Base-by-base conservation (phyloP, 345 rosid species). In the Angophora floribunda region DNA sequence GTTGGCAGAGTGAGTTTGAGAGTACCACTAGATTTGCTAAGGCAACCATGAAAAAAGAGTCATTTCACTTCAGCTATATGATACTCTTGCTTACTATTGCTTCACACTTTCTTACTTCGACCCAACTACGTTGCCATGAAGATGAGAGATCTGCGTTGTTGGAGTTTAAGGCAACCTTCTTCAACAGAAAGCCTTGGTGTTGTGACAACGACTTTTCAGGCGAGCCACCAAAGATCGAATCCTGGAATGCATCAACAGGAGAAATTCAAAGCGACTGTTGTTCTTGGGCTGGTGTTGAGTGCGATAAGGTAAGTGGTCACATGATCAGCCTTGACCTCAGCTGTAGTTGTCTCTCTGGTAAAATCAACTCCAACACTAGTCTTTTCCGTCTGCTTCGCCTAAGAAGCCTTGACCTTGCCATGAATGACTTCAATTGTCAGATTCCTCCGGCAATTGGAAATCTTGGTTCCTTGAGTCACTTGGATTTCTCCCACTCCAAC, bases 121-220 rank as follows among this genome's bases (percentile, higher is more conserved):
- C 44, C 78, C 78, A 30, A 30, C 11, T 1, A 8, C 78, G 10
- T 65, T 65, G 41, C 41, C 78, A 7, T 15, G 41, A 30, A 65
- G 44, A 65, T 19, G 44, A 65, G 41, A 65, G 44, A 65, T 65
- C 21, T 65, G 44, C 78, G 6, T 30, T 65, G 78, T 30, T 65
- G 44, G 78, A 65, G 1, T 65, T 65, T 21, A 30, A 65, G 78
- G 1, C 78, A 65, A 30, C 10, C 41, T 30, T 30, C 78, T 30
- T 65, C 44, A 14, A 19, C 21, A 7, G 21, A 65, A 7, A 4
- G 6, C 3, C 0, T 4, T 21, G 1, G 6, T 30, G 21, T 7
- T 30, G 78, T 65, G 6, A n/a, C 0, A 0, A 15, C 9, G 0
- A 0, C 1, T 0, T 5, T 65, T 3, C 0, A n/a, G 6, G 0